Conservation (phyloP, 2,329 filamentous ascomycete genomes). For the Kalaharituber pfeilii region DNA sequence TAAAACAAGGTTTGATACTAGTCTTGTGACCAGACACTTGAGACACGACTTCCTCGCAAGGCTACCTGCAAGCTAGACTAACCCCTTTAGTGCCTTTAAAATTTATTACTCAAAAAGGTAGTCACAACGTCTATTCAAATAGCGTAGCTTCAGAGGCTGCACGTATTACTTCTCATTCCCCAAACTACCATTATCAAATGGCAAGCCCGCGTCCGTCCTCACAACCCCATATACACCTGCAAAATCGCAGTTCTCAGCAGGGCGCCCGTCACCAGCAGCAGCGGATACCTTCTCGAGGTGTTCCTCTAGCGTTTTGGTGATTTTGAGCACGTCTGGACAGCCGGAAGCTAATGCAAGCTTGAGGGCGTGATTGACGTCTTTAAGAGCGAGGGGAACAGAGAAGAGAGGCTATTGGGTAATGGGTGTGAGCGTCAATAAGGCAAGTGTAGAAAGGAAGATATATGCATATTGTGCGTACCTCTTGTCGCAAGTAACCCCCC, state of each 20-base stretch:
- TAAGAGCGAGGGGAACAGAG: slow-evolving; percentile 61
- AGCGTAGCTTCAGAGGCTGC: no score
- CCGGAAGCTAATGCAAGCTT: slow-evolving; percentile 47
- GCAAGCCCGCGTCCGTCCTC: slow-evolving; percentile 54
- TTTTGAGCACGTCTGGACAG: slow-evolving; percentile 37
- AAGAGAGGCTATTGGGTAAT: slow-evolving; percentile 26
- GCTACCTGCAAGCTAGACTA: no score
- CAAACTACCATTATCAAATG: slow-evolving; percentile 43
- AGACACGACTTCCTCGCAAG: no score
- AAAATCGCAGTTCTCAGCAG: slow-evolving; percentile 35
- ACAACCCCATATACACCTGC: slow-evolving; percentile 68
- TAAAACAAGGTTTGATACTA: no score
- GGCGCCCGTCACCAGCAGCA: slow-evolving; percentile 51
- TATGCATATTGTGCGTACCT: no score
- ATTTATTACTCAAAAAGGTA: no score
- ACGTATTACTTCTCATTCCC: background rate
- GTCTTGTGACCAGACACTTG: no score
- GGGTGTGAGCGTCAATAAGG: no score
- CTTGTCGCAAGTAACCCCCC: slow-evolving; percentile 55
- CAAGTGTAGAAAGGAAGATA: no score
- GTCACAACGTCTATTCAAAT: no score
- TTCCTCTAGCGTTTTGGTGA: slow-evolving; percentile 47
- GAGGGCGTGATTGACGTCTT: slow-evolving; percentile 62
- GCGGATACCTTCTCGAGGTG: slow-evolving; percentile 55
- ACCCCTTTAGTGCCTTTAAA: no score